A percentile compares a stretch with the other conserved stretches of the same genome.
Evolutionary conservation across 2,329 filamentous ascomycete species (phyloP).

Genomic region (Penicillium verrucosum): DNA sequence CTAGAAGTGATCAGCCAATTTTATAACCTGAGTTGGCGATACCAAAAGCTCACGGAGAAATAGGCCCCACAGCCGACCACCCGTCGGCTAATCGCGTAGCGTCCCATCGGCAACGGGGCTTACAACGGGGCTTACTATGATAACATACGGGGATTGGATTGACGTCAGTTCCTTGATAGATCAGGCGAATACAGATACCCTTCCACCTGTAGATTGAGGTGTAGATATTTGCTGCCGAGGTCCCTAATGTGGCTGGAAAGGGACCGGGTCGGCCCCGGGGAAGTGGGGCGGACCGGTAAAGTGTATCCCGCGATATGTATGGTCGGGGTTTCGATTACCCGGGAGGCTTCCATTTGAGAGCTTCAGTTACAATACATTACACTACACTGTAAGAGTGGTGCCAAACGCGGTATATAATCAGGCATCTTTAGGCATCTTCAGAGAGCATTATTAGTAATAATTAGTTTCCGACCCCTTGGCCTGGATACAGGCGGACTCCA

Average conservation of each 20-base stretch:
- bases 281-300: background rate
- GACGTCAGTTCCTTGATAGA: fast-evolving
- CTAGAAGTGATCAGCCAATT: slow-evolving; percentile 11
- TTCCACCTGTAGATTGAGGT: too few relatives aligned
- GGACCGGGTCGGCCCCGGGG: background rate
- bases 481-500: background rate
- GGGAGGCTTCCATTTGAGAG: too few relatives aligned
- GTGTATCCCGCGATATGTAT: too few relatives aligned
- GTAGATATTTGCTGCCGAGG: too few relatives aligned
- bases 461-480: too few relatives aligned
- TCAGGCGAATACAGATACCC: fast-evolving
- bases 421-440: too few relatives aligned
- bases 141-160: background rate
- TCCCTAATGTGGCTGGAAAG: too few relatives aligned
- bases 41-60: slow-evolving; percentile 4
- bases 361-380: too few relatives aligned
- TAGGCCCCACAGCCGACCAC: slow-evolving; percentile 6
- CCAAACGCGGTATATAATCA: too few relatives aligned
- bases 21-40: background rate
- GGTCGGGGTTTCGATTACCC: too few relatives aligned
- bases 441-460: too few relatives aligned
- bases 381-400: too few relatives aligned
- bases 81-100: slow-evolving; percentile 12
- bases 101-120: background rate
- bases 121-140: background rate